Percentiles rank a stretch among this genome's conserved stretches.
phyloP scores from a whole-genome alignment of 305 asterid species.

The Fraxinus platypoda region DNA sequence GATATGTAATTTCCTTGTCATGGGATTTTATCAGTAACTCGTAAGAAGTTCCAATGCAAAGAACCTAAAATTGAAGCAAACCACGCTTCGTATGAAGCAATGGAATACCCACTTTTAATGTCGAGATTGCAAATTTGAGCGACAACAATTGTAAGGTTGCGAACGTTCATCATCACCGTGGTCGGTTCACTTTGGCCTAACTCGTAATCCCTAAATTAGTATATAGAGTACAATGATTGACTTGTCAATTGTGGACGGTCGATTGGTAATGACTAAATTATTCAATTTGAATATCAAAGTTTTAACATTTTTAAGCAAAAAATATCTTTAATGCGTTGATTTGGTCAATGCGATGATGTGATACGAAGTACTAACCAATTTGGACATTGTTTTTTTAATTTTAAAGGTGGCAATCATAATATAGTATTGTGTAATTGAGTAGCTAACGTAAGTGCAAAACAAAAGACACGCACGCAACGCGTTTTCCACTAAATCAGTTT shows the following conservation, averaged over 20 bases:
- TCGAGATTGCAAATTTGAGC: neutral
- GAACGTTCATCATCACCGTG: neutral
- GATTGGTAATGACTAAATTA: neutral
- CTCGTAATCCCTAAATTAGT: neutral
- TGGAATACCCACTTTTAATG: constrained; percentile 5
- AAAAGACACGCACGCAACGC: neutral
- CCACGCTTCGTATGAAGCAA: neutral
- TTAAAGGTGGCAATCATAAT: neutral
- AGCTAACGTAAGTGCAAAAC: neutral
- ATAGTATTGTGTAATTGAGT: no score
- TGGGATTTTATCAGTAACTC: neutral
- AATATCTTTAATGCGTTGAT: no score
- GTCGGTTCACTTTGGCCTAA: constrained; percentile 13
- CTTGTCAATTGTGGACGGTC: constrained; percentile 20
- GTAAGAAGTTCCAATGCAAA: neutral
- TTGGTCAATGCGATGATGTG: neutral
- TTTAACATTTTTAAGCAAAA: neutral
- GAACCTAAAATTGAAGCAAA: neutral
- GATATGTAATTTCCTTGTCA: neutral
- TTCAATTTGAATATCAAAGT: neutral
- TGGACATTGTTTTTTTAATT: neutral
- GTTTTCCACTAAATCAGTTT: neutral
- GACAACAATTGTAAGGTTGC: constrained; percentile 6
- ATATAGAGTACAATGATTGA: constrained; percentile 8
- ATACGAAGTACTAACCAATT: no score